phyloP scores from a whole-genome alignment of 2,329 filamentous ascomycete genomes.

The Cryphonectria parasitica region DNA sequence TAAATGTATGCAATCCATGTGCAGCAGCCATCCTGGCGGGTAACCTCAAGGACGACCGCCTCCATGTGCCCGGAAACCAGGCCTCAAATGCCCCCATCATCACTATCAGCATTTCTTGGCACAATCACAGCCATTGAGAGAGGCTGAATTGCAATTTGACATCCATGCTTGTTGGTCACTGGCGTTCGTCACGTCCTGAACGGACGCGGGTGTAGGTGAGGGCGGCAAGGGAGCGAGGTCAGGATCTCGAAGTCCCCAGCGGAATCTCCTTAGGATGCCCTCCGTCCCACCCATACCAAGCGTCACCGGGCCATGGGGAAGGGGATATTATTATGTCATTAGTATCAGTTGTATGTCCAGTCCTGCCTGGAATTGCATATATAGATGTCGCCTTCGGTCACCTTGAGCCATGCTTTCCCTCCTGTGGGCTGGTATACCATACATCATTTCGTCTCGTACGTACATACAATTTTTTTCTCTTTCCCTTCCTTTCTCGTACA shows the following conservation, averaged over 20 bases:
- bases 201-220: neutral
- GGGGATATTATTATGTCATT: slow-evolving; percentile 28
- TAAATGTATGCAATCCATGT: slow-evolving; percentile 43
- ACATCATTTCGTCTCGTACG: slow-evolving; percentile 25
- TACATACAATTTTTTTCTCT: slow-evolving; percentile 18
- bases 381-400: neutral
- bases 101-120: slow-evolving; percentile 98
- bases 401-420: slow-evolving; percentile 12
- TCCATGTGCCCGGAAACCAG: slow-evolving; percentile 30
- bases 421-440: slow-evolving; percentile 16
- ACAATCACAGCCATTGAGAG: slow-evolving; percentile 83
- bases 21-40: slow-evolving; percentile 31
- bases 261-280: neutral
- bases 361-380: slow-evolving; percentile 19
- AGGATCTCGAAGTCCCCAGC: too few species aligned
- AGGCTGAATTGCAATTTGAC: slow-evolving; percentile 98
- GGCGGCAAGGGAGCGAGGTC: neutral
- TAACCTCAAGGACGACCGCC: slow-evolving; percentile 23
- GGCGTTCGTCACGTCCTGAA: neutral
- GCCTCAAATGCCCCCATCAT: slow-evolving; percentile 41
- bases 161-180: slow-evolving; percentile 76
- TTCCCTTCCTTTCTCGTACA: slow-evolving; percentile 12
- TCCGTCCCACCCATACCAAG: neutral
- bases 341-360: slow-evolving; percentile 25
- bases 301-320: neutral